Evolutionary conservation across 2,329 filamentous ascomycete species (phyloP).

Genomic region (Polytolypa hystricis): DNA sequence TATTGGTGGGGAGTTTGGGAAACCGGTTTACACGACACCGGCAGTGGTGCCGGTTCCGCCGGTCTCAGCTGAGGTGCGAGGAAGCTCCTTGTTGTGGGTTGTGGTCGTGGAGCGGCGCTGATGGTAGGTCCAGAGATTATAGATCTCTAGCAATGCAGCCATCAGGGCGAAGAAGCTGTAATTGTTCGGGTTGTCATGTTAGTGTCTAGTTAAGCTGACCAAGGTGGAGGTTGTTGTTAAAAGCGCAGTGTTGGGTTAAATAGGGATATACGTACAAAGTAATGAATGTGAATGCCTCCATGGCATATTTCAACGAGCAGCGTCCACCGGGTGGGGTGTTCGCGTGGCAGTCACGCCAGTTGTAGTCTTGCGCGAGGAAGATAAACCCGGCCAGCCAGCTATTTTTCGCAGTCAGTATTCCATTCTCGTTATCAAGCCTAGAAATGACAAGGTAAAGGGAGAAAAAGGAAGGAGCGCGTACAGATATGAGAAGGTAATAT

Average conservation of each 20-base stretch:
- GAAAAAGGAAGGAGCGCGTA: slow-evolving; percentile 14
- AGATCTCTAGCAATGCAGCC: slow-evolving; percentile 28
- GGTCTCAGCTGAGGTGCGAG: slow-evolving; percentile 8
- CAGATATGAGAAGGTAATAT: slow-evolving; percentile 38
- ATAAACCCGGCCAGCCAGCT: slow-evolving; percentile 40
- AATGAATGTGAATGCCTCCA: slow-evolving; percentile 35
- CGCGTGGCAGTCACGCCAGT: slow-evolving; percentile 20
- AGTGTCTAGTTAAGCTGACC: too few species aligned
- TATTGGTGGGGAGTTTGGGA: too few species aligned
- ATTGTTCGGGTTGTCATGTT: neutral
- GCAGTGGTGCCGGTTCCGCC: slow-evolving; percentile 2
- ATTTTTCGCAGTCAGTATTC: neutral
- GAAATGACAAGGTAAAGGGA: neutral
- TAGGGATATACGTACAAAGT: slow-evolving; percentile 30
- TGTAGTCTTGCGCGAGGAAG: slow-evolving; percentile 38
- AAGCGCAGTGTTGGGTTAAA: too few species aligned
- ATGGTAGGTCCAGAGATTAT: slow-evolving; percentile 24
- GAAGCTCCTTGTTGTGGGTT: slow-evolving; percentile 8
- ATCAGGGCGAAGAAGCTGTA: slow-evolving; percentile 32
- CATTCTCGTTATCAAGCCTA: slow-evolving; percentile 6
- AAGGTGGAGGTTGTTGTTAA: too few species aligned
- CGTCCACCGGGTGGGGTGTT: slow-evolving; percentile 22
- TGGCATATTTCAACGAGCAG: slow-evolving; percentile 31
- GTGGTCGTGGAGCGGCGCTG: slow-evolving; percentile 11
- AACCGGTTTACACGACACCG: neutral